Evolutionary conservation across 306 rosid genomes (phyloP), one percentile per base, ranked within the genome.

Genomic region (Gillenia trifoliata): DNA sequence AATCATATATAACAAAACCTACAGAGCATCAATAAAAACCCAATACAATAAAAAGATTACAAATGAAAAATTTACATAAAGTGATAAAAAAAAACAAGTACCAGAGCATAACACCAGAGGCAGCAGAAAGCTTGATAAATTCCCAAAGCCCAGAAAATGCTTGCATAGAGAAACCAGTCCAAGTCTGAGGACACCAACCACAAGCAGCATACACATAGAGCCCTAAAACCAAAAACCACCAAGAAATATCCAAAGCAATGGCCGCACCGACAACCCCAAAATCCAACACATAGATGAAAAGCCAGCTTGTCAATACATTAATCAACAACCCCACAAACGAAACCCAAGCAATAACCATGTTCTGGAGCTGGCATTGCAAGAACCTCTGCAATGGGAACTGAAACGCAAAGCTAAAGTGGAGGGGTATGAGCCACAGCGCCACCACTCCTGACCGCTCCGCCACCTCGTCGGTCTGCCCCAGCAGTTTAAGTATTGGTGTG

Each of bases 331-430:
- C 95, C 4, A 22, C 16, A 19, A 87, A 28, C 1, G 95, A 62
- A 20, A 87, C 87, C 84, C 86, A 89, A 3, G 97, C 92, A 40
- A 91, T 87, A 2, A 83, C 79, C 0, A 4, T 6, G 6, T 84
- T 86, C 73, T 90, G 90, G 1, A 88, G 86, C 78, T 92, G 98
- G 75, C 85, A 68, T 80, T 92, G 98, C n/a, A 92, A 79, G 57
- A 90, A 92, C 73, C 91, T 70, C 22, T 86, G 89, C 36, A 88
- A 20, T 11, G 94, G 96, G 67, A 92, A 92, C 87, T 88, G 88
- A 65, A 92, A 92, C 0, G 88, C 97, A 11, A 90, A 88, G 75
- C 96, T 90, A 76, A 92, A 84, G 75, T 92, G 98, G n/a, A 92
- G 73, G 0, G 96, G 98, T 54, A 90, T 87, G 4, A 90, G 78